Percentiles rank a stretch among this genome's conserved stretches.
Conservation (phyloP, 2,329 filamentous ascomycete genomes). For the Rhytidhysteron rufulum region DNA sequence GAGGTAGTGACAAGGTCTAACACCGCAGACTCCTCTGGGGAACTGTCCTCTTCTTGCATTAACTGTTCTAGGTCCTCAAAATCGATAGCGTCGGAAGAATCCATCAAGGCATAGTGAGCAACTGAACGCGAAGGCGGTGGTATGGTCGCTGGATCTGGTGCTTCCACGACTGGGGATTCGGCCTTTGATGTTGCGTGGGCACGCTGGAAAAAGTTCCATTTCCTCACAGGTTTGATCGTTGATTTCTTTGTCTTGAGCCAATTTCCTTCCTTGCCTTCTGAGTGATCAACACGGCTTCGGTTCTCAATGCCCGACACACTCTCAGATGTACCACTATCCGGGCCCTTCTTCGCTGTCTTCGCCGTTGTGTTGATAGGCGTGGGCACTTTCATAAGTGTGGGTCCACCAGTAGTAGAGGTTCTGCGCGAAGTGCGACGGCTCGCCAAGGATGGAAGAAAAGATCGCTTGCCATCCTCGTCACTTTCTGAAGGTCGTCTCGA, state of each 20-base stretch:
- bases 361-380: conserved; percentile 12
- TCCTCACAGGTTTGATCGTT: conserved; percentile 37
- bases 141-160: conserved; percentile 35
- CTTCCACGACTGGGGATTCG: conserved; percentile 25
- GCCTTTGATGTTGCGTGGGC: conserved; percentile 40
- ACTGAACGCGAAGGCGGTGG: conserved; percentile 39
- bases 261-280: conserved; percentile 34
- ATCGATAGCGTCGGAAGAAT: conserved; percentile 43
- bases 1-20: conserved; percentile 13
- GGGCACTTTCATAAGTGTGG: conserved; percentile 10
- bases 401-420: conserved; percentile 20
- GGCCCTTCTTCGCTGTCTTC: conserved; percentile 8
- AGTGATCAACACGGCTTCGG: conserved; percentile 4
- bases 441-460: conserved; percentile 27
- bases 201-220: conserved; percentile 60
- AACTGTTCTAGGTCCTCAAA: conserved; percentile 45
- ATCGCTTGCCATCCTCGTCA: conserved; percentile 31
- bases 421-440: conserved; percentile 24
- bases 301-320: background rate
- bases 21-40: conserved; percentile 21
- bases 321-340: conserved; percentile 1
- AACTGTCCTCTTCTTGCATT: conserved; percentile 39
- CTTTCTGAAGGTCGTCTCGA: conserved; percentile 32
- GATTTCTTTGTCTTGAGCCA: conserved; percentile 35
- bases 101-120: conserved; percentile 57